A percentile compares a stretch with the other conserved stretches of the same genome.
phyloP scores from a whole-genome alignment of 352 stramenopile species.

The Globisporangium sylvaticum region DNA sequence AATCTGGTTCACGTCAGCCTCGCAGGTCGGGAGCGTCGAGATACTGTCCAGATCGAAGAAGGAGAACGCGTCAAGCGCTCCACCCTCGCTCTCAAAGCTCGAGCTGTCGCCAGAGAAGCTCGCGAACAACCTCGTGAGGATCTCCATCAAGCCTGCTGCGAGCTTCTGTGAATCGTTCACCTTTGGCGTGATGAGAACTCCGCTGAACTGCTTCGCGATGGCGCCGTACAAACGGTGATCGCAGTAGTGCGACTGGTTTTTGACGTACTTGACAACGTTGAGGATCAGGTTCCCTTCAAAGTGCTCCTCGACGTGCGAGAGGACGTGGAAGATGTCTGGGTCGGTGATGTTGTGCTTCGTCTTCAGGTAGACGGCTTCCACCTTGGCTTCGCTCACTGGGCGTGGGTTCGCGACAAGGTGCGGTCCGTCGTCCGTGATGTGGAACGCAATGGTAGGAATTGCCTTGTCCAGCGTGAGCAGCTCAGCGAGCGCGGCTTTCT shows the following conservation, averaged over 20 bases:
- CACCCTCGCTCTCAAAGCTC: background rate
- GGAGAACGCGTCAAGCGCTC: constrained; percentile 36
- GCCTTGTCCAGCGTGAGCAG: constrained; percentile 42
- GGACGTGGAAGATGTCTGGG: constrained; percentile 51
- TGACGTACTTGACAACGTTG: constrained; percentile 62
- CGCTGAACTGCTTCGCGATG: constrained; percentile 54
- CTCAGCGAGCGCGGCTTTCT: constrained; percentile 57
- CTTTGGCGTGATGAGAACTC: constrained; percentile 56
- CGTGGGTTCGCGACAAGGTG: constrained; percentile 34
- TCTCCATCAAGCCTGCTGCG: constrained; percentile 44
- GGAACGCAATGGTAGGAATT: constrained; percentile 58
- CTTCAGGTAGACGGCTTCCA: constrained; percentile 44
- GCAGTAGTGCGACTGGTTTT: constrained; percentile 37
- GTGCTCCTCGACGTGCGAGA: constrained; percentile 38
- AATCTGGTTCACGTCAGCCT: constrained; percentile 31
- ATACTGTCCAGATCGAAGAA: constrained; percentile 52
- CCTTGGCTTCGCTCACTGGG: constrained; percentile 29
- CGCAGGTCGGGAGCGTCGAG: constrained; percentile 20
- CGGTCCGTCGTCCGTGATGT: constrained; percentile 59
- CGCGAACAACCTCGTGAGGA: constrained; percentile 55
- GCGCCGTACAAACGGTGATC: constrained; percentile 54
- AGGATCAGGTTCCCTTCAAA: constrained; percentile 55
- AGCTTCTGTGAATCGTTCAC: constrained; percentile 29
- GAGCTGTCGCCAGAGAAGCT: constrained; percentile 10
- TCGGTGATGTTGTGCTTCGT: constrained; percentile 39